Evolutionary conservation across 805 yeast species (phyloP).

Genomic region (Sugiyamaella boreocaroliniensis): DNA sequence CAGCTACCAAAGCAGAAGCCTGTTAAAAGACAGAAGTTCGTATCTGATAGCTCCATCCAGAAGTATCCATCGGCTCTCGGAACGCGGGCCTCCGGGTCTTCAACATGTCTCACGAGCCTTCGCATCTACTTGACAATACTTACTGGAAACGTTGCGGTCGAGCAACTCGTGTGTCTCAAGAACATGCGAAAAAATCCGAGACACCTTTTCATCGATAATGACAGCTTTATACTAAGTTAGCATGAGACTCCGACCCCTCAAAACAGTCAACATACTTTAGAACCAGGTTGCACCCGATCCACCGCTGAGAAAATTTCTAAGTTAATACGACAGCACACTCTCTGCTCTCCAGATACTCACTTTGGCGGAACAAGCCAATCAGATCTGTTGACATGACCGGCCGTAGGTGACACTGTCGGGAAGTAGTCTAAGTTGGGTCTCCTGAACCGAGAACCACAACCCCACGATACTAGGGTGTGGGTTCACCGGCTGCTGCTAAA

Average conservation of each 20-base stretch:
- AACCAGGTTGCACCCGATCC: slow-evolving; percentile 37
- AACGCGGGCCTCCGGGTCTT: too few species aligned
- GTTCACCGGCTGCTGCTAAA: background rate
- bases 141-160: slow-evolving; percentile 36
- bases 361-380: slow-evolving; percentile 8
- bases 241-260: background rate
- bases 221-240: slow-evolving; percentile 34
- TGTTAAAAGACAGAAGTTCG: background rate
- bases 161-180: slow-evolving; percentile 36
- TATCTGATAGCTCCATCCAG: slow-evolving; percentile 11
- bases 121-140: background rate
- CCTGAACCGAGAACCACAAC: background rate
- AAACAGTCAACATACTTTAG: slow-evolving; percentile 14
- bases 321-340: background rate
- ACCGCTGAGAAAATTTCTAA: slow-evolving; percentile 31
- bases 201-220: slow-evolving; percentile 25
- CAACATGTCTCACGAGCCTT: too few species aligned
- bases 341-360: slow-evolving; percentile 8
- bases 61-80: too few species aligned
- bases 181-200: slow-evolving; percentile 22
- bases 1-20: too few species aligned
- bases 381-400: slow-evolving; percentile 15
- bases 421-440: too few species aligned
- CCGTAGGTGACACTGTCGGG: background rate
- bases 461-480: background rate